Conservation (phyloP, 2,329 filamentous ascomycete species). For the Paecilomyces dactylethromorphus region DNA sequence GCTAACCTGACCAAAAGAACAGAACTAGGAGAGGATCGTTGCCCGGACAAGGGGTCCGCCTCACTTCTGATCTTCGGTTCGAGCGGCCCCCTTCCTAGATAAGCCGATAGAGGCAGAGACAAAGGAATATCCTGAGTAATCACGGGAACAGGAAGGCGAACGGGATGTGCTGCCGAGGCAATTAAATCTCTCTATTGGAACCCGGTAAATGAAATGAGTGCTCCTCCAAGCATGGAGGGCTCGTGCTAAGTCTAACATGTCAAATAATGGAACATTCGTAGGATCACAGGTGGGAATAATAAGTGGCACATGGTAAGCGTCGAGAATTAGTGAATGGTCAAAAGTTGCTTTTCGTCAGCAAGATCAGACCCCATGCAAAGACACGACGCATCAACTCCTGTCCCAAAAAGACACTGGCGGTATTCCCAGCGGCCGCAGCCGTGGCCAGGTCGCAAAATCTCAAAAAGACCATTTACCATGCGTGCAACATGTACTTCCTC, state of each 20-base stretch:
- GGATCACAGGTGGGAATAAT: not conserved
- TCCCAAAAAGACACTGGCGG: constrained; percentile 15
- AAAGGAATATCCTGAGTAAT: too few relatives aligned
- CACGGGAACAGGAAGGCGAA: not conserved
- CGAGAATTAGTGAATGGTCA: constrained; percentile 1
- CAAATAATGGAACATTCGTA: constrained; percentile 5
- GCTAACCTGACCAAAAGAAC: not conserved
- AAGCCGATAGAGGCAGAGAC: not conserved
- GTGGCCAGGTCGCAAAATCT: constrained; percentile 12
- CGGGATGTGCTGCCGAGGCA: constrained; percentile 4
- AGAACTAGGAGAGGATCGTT: not conserved
- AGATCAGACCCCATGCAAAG: constrained; percentile 6
- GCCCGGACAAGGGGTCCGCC: not conserved
- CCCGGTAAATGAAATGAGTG: constrained; percentile 14
- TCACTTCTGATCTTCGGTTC: not conserved
- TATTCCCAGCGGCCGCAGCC: constrained; percentile 30
- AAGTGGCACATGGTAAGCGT: constrained; percentile 9
- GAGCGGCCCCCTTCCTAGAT: not conserved
- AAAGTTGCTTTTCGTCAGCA: not conserved
- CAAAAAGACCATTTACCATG: constrained; percentile 1
- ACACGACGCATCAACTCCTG: constrained; percentile 5
- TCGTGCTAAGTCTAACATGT: constrained; percentile 15
- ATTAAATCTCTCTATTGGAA: constrained; percentile 14
- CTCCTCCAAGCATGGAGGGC: constrained; percentile 18
- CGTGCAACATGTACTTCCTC: constrained; percentile 1